A percentile compares a stretch with the other conserved stretches of the same genome.
phyloP scores from a whole-genome alignment of 2,329 filamentous ascomycete genomes.

The Botrytis tulipae region DNA sequence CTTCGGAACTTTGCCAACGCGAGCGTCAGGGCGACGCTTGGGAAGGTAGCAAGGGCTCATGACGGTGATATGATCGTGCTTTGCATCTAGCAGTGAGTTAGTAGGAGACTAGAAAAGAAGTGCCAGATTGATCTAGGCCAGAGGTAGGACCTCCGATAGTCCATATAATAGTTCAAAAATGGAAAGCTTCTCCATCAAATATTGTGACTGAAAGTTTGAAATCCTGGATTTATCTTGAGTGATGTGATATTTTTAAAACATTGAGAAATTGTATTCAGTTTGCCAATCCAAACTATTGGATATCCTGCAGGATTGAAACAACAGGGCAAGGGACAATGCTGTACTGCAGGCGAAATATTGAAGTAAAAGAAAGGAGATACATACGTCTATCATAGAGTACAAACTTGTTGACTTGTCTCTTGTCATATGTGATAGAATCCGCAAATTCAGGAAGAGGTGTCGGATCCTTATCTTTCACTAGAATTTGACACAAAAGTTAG shows the following conservation, averaged over 20 bases:
- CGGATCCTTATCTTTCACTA: neutral
- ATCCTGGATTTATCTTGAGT: neutral
- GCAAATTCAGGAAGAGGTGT: neutral
- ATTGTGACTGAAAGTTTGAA: neutral
- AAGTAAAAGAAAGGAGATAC: neutral
- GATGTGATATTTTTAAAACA: neutral
- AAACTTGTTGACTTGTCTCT: conserved; percentile 6
- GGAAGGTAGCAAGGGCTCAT: conserved; percentile 1
- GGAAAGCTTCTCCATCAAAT: neutral
- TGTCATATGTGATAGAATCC: neutral
- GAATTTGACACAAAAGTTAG: neutral
- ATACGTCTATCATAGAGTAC: neutral
- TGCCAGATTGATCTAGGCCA: neutral
- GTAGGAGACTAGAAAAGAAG: neutral
- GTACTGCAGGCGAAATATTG: neutral
- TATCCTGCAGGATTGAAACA: neutral
- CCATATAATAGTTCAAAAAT: neutral
- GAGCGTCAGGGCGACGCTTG: neutral
- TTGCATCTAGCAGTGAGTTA: neutral
- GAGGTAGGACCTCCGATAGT: neutral
- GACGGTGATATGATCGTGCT: neutral
- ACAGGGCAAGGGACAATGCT: neutral
- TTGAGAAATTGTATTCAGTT: neutral
- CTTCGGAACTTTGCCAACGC: neutral
- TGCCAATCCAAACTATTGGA: neutral